Percentiles rank a stretch among this genome's conserved stretches.
Evolutionary conservation across 176 grass and related monocot species (phyloP).

Genomic region (Areca catechu): DNA sequence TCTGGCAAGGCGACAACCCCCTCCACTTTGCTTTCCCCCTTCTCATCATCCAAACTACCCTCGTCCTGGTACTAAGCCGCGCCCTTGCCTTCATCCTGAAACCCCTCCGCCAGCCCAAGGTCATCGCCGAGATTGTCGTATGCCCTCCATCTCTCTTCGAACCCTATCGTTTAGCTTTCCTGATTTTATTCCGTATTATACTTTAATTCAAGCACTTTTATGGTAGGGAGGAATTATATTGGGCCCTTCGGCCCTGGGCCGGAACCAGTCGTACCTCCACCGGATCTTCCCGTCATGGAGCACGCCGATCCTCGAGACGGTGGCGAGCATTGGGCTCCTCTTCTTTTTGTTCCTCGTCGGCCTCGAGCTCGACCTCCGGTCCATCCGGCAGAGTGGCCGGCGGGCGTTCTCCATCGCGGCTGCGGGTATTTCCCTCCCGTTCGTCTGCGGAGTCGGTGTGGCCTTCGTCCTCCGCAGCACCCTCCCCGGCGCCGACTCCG

Average conservation of each 20-base stretch:
- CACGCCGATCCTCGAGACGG: constrained; percentile 65
- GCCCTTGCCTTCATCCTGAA: constrained; percentile 54
- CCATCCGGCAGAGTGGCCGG: constrained; percentile 38
- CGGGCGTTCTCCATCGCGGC: constrained; percentile 67
- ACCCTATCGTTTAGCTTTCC: background rate
- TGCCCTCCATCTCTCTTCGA: background rate
- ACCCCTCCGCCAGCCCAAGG: constrained; percentile 81
- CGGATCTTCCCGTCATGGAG: constrained; percentile 70
- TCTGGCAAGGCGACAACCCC: constrained; percentile 85
- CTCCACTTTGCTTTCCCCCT: constrained; percentile 86
- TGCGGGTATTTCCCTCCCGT: constrained; percentile 54
- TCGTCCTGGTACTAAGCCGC: constrained; percentile 61
- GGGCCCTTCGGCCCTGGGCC: constrained; percentile 66
- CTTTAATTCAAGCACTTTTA: background rate
- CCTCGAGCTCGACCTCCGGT: constrained; percentile 70
- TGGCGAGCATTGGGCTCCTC: constrained; percentile 74
- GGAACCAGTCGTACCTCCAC: constrained; percentile 52
- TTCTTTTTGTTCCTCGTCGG: constrained; percentile 90
- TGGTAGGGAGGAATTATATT: constrained; percentile 53
- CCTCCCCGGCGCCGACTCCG: constrained; percentile 43
- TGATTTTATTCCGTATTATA: background rate
- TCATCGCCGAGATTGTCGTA: constrained; percentile 83
- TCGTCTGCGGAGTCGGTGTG: constrained; percentile 60
- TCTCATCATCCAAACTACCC: constrained; percentile 48
- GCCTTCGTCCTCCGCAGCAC: constrained; percentile 44